phyloP scores from a whole-genome alignment of 2,329 filamentous ascomycete species.

The Dendryphion nanum region DNA sequence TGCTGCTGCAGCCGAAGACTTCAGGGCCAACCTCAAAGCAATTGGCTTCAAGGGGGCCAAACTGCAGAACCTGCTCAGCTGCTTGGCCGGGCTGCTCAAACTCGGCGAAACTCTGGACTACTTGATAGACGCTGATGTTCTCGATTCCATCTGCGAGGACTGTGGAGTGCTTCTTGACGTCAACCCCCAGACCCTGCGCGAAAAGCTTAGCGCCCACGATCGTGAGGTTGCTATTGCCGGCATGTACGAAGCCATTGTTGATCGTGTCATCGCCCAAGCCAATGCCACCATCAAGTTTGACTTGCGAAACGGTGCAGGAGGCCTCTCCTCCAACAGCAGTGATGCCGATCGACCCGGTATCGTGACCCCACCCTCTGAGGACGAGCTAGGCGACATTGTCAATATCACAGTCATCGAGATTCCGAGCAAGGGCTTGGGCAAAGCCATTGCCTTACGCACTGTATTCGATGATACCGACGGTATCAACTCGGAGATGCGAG shows the following conservation, averaged over 20 bases:
- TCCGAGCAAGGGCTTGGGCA: conserved; percentile 75
- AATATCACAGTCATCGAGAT: conserved; percentile 86
- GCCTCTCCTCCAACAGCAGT: conserved; percentile 66
- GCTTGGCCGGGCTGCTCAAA: conserved; percentile 82
- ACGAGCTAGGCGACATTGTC: conserved; percentile 78
- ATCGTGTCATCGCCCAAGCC: conserved; percentile 88
- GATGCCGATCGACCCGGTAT: conserved; percentile 51
- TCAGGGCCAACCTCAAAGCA: conserved; percentile 78
- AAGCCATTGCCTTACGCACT: conserved; percentile 82
- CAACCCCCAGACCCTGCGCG: conserved; percentile 77
- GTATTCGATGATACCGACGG: conserved; percentile 91
- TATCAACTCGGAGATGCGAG: conserved; percentile 96
- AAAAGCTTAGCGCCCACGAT: conserved; percentile 80
- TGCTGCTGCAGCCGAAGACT: conserved; percentile 88
- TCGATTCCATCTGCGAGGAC: conserved; percentile 88
- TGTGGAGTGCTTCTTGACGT: conserved; percentile 82
- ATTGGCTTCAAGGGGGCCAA: conserved; percentile 90
- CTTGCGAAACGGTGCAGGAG: conserved; percentile 64
- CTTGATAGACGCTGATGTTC: conserved; percentile 74
- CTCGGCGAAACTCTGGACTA: conserved; percentile 89
- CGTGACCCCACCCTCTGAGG: conserved; percentile 67
- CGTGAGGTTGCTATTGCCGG: conserved; percentile 78
- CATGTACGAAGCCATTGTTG: conserved; percentile 89
- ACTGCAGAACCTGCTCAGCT: conserved; percentile 80
- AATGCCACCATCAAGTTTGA: conserved; percentile 81